These are phyloP conservation scores for Cladosporium sp. DNA, from an alignment of 2,329 filamentous ascomycete genomes.

Conservation along the genomic window DNA sequence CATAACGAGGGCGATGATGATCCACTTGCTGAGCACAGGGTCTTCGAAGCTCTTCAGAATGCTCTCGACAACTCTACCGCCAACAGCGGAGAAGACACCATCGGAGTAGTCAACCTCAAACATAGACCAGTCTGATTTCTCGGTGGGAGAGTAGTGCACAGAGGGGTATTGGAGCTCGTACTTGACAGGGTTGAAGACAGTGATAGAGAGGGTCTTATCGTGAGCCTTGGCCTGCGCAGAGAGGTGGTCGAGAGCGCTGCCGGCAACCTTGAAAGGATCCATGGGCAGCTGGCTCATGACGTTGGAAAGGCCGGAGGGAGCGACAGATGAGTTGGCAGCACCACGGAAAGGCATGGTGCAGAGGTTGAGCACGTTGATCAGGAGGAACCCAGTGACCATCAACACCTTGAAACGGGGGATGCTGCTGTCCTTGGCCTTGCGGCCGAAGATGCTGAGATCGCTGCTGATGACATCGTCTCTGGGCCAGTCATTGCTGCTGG, in stretches of 20 bases:
- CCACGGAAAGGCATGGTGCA: slow-evolving; percentile 83
- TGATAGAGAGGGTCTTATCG: slow-evolving; percentile 69
- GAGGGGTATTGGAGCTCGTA: slow-evolving; percentile 75
- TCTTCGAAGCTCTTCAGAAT: slow-evolving; percentile 94
- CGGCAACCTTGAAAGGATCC: slow-evolving; percentile 94
- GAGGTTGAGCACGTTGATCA: slow-evolving; percentile 87
- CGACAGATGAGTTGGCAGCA: slow-evolving; percentile 45
- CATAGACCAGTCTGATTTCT: slow-evolving; percentile 34
- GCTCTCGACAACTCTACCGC: slow-evolving; percentile 82
- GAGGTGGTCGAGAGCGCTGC: slow-evolving; percentile 79
- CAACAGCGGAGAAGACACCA: slow-evolving; percentile 64
- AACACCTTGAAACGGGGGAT: slow-evolving; percentile 96
- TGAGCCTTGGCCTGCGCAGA: slow-evolving; percentile 65
- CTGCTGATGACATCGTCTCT: slow-evolving; percentile 43
- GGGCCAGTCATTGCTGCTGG: slow-evolving; percentile 86
- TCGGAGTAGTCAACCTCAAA: slow-evolving; percentile 57
- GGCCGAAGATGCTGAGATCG: slow-evolving; percentile 72
- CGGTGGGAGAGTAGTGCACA: slow-evolving; percentile 44
- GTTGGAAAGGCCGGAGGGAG: slow-evolving; percentile 50
- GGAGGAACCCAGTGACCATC: slow-evolving; percentile 89
- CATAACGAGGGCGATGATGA: slow-evolving; percentile 82
- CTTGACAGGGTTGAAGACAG: slow-evolving; percentile 88
- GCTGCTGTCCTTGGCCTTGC: slow-evolving; percentile 79
- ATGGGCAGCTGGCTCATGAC: slow-evolving; percentile 74
- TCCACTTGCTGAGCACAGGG: slow-evolving; percentile 96